Evolutionary conservation across 371 early-diverging fungal genomes (phyloP), one percentile per base, ranked within the genome.

Genomic region (Saksenaea oblongispora): DNA sequence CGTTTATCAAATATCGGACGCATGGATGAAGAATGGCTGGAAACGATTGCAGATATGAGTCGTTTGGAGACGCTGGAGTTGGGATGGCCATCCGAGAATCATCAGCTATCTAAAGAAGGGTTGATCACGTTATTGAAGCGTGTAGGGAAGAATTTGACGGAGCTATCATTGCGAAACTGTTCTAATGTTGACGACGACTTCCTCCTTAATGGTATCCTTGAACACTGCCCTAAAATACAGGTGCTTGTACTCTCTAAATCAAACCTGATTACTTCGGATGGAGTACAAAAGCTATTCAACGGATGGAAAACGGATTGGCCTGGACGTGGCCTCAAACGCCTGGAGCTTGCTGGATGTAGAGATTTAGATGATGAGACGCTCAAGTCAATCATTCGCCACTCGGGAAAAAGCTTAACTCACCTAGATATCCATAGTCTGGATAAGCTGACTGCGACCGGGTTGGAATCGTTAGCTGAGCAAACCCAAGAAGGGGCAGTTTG

Each of bases 391-490:
- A 65, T 90, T 22, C 74, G 65, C 3, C 89, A 87, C 47, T 87
- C 91, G 26, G 86, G 87, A 11, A 58, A 62, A 5, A 75, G 87
- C 0, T 69, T 95, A 22, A 68, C 71, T 26, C 51, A 69, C 1
- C 65, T 95, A 18, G 77, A 74, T 34, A 61, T 95, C 60, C 91
- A 93, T 63, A 90, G 92, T n/a, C 67, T 92, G 59, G 90, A 92
- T 24, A 84, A 87, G 36, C 56, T 95, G 53, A 84, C 91, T 1
- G 69, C 70, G 17, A 44, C 74, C 8, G 82, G 87, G 0, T 61
- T 95, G 54, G 72, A 84, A 39, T 64, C 72, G 8, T 55, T 90
- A 15, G 80, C 81, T 0, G 77, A 75, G 1, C 60, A 63, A 53
- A 65, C 34, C 5, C 39, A 56, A 8, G 28, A 37, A 17, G 34